A percentile compares a stretch with the other conserved stretches of the same genome.
Conservation (phyloP, 805 yeast genomes). For the Cyberlindnera suaveolens region DNA sequence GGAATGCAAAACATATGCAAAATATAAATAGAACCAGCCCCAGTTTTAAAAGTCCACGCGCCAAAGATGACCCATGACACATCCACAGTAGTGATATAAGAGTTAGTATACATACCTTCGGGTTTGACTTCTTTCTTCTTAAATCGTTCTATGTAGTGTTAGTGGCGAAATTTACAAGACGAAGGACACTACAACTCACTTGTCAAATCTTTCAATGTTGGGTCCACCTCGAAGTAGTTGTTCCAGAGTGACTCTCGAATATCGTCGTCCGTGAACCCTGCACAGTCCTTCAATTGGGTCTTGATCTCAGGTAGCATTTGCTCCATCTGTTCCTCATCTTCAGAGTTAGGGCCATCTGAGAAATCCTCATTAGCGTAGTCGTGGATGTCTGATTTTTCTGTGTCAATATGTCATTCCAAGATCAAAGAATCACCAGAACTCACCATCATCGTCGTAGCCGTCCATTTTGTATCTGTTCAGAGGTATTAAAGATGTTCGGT, state of each 20-base stretch:
- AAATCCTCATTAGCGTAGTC: slow-evolving; percentile 25
- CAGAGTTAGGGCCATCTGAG: slow-evolving; percentile 31
- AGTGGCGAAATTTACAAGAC: background rate
- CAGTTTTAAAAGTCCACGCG: too few species aligned
- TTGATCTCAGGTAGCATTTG: slow-evolving; percentile 38
- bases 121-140: slow-evolving; percentile 20
- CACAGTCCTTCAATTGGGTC: slow-evolving; percentile 30
- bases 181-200: slow-evolving; percentile 16
- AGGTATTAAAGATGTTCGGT: too few species aligned
- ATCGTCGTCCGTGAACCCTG: slow-evolving; percentile 39
- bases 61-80: too few species aligned
- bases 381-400: slow-evolving; percentile 11
- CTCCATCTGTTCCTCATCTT: slow-evolving; percentile 35
- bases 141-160: slow-evolving; percentile 13
- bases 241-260: slow-evolving; percentile 55
- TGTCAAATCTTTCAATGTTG: slow-evolving; percentile 40
- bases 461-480: slow-evolving; percentile 1
- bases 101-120: slow-evolving; percentile 40
- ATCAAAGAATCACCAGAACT: background rate
- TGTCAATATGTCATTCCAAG: too few species aligned
- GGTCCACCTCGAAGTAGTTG: slow-evolving; percentile 49
- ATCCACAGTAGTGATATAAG: background rate
- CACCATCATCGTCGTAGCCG: slow-evolving; percentile 23
- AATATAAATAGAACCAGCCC: background rate
- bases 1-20: slow-evolving; percentile 1